Base-by-base conservation (phyloP, 345 rosid genomes). In the Rhodomyrtus tomentosa region DNA sequence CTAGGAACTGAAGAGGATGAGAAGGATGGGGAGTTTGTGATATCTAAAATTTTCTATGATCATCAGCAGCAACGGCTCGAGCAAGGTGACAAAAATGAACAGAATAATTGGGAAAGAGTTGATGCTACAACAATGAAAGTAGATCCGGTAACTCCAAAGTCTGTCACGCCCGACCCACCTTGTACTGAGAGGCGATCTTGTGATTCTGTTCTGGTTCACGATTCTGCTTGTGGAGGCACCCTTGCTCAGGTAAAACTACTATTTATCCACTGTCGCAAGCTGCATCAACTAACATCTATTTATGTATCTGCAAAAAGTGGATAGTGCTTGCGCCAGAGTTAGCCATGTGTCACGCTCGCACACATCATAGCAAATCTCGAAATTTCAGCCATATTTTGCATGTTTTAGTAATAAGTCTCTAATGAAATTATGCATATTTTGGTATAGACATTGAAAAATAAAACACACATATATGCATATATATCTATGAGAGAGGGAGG, bases 1-100 rank as follows among this genome's bases (percentile, higher is more conserved):
- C 90, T 97, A 50, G 99, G 99, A 84, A 94, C 93, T 4, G 93
- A 88, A 50, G 98, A 97, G 88, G 99, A 95, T 58, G 99, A 97
- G 90, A 94, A 87, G 85, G 98, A 95, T 10, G 94, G 96, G 29
- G 93, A 97, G n/a, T 93, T 91, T 72, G 94, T 97, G 55, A 85
- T 95, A 85, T 95, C 99, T 16, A 97, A 97, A 86, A 91, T 97
- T 88, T 94, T 89, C 89, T 91, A 88, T 62, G 42, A 62, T 62
- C 42, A 16, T 86, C 98, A 97, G 91, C 98, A 91, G 89, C 95
- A 90, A 58, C 91, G 88, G 83, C 83, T 38, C 16, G 92, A 88
- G 83, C 93, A 85, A 89, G 91, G 88, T 79, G 98, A 94, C 48
- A 92, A 92, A 86, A 59, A 40, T 82, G 98, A 92, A 85, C 92